Base-by-base conservation (phyloP, 163 green algal genomes). In the Prototheca cutis region DNA sequence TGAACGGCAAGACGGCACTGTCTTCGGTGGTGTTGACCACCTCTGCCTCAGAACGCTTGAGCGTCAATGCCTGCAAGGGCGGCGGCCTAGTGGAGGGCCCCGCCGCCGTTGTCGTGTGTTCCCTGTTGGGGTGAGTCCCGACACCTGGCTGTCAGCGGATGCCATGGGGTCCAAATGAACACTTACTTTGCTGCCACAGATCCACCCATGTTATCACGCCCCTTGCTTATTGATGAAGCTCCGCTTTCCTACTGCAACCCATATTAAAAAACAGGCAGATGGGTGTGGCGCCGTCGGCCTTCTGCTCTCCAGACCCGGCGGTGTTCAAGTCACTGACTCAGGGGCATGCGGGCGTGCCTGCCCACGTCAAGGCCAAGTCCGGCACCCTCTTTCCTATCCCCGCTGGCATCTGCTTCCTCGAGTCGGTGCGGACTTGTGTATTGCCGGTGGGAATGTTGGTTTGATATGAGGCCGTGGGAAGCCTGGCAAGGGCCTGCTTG, bases 321-420 rank as follows among this genome's bases (percentile, higher is more conserved):
- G n/a, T 56, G n/a, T 68, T 68, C 24, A 19, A 18, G n/a, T 47
- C 23, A 19, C 32, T 54, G 48, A 19, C 23, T 4, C 17, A 19
- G 42, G n/a, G 23, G 5, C 30, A 31, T 23, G 42, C 62, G 34
- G 68, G 58, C 18, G 40, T 71, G 4, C 25, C 51, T 28, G 62
- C 68, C 10, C 56, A 61, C 42, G 53, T 76, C 13, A 71, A 72
- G 32, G 69, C 62, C 3, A 57, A 55, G 2, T 33, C 63, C 1
- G 69, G 69, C 39, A 53, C 57, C 49, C 51, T 76, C 17, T 76
- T 72, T 39, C 69, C 69, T 7, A 28, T 76, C 34, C 47, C 58
- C 19, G 24, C 40, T 3, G 69, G 58, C 15, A 32, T 76, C 2
- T 72, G 63, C 53, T 76, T 76, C 63, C 59, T 76, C 3, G 69